A percentile compares a stretch with the other conserved stretches of the same genome.
These are phyloP conservation scores for Trichoderma aggressivum DNA, from an alignment of 2,329 filamentous ascomycete species.

Conservation along the genomic window DNA sequence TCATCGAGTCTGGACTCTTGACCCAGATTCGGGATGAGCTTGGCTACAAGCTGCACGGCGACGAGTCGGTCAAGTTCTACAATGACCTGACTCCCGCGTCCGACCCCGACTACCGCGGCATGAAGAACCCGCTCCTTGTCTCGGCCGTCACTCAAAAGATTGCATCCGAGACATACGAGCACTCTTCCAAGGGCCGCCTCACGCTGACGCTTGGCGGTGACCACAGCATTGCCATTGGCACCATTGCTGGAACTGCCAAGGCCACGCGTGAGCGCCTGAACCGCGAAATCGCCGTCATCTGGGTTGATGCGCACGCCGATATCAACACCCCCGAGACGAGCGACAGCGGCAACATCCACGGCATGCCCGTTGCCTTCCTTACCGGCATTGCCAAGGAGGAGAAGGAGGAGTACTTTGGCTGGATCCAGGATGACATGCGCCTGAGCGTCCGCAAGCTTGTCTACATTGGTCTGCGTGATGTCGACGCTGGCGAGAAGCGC, in stretches of 20 bases:
- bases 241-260: constrained; percentile 80
- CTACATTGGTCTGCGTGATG: constrained; percentile 92
- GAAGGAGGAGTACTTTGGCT: constrained; percentile 79
- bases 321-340: constrained; percentile 95
- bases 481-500: constrained; percentile 90
- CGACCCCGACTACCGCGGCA: constrained; percentile 80
- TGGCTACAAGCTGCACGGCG: constrained; percentile 82
- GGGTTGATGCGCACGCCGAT: constrained; percentile 97
- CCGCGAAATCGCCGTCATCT: constrained; percentile 89
- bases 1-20: constrained; percentile 85
- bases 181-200: constrained; percentile 78
- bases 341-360: constrained; percentile 90
- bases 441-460: constrained; percentile 80
- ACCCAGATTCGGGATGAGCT: constrained; percentile 79
- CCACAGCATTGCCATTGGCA: constrained; percentile 94
- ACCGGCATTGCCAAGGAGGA: constrained; percentile 79
- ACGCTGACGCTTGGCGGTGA: constrained; percentile 93
- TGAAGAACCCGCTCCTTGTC: constrained; percentile 90
- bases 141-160: constrained; percentile 80
- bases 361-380: constrained; percentile 93
- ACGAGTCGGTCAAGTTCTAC: constrained; percentile 79
- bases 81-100: constrained; percentile 64
- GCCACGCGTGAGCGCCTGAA: constrained; percentile 79
- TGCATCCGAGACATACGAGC: constrained; percentile 79
- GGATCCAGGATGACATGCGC: constrained; percentile 71